Evolutionary conservation across 805 yeast species (phyloP), one percentile per base, ranked within the genome.

Genomic region (Saccharomycopsis oosterbeekiorum): DNA sequence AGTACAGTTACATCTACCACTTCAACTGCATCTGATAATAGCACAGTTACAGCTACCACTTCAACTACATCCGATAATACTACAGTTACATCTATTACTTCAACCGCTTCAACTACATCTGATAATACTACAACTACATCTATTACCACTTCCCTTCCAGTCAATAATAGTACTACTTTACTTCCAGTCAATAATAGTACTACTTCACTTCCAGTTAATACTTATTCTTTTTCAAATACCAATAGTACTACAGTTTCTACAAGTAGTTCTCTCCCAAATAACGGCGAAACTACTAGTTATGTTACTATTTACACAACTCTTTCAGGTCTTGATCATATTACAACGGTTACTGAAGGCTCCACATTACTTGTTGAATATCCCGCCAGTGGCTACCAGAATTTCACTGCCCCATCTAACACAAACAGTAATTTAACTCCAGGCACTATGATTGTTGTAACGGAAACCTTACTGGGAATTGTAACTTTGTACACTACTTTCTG

Each of bases 401-500:
- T 42, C 26, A 42, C 14, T 17, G 12, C 12, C 17, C 17, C 26
- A 9, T 17, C 19, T 17, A 42, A 42, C 17, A 11, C 26, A 42
- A 42, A 4, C 14, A 42, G 50, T 11, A 6, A 10, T 42, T 17
- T 8, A 9, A n/a, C 17, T 17, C 12, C 50, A 17, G 50, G 50
- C 6, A 42, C 50, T 17, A 9, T 9, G 1, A 37, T 42, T 56
- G 47, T 19, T 10, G 47, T 60, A 21, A 60, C 60, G 11, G 47
- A 40, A 11, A 61, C 61, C n/a, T 55, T 60, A 14, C 58, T 43
- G 14, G 56, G 59, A 19, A 57, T 57, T 43, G 62, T 55, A 2
- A 62, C 60, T 12, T 24, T 39, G 12, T 62, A 57, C 61, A 59
- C 63, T 24, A 54, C 63, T 36, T 57, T 57, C 63, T 60, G 64